Percentiles rank a stretch among this genome's conserved stretches.
phyloP scores from a whole-genome alignment of 2,329 filamentous ascomycete species.

The Aspergillus hortae region DNA sequence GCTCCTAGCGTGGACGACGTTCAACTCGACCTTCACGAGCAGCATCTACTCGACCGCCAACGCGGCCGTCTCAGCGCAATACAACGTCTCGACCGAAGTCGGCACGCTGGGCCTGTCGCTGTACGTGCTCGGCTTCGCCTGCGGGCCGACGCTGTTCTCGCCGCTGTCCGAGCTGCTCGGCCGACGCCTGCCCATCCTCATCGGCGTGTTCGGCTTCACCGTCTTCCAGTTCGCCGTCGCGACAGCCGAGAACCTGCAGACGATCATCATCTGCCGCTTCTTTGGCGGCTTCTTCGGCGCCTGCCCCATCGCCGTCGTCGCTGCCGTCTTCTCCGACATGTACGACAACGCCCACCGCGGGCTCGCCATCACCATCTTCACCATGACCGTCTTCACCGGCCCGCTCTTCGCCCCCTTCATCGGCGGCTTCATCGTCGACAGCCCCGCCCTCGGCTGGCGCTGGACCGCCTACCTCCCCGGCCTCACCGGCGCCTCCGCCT shows the following conservation, averaged over 20 bases:
- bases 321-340: conserved; percentile 45
- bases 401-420: conserved; percentile 49
- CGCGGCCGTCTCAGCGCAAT: conserved; percentile 53
- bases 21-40: conserved; percentile 52
- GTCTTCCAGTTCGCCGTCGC: conserved; percentile 45
- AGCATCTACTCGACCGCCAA: conserved; percentile 72
- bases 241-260: conserved; percentile 33
- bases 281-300: conserved; percentile 44
- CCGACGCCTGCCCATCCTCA: conserved; percentile 48
- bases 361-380: conserved; percentile 46
- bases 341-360: conserved; percentile 40
- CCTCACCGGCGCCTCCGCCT: conserved; percentile 50
- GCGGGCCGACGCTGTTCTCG: conserved; percentile 59
- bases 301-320: conserved; percentile 38
- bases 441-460: conserved; percentile 42
- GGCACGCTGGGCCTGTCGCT: conserved; percentile 43
- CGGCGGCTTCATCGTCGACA: conserved; percentile 47
- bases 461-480: conserved; percentile 49
- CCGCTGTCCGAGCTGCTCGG: conserved; percentile 59
- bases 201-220: conserved; percentile 38
- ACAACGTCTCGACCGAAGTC: conserved; percentile 50
- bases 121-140: conserved; percentile 48
- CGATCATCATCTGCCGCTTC: conserved; percentile 40
- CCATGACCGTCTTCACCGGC: conserved; percentile 51
- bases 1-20: conserved; percentile 47